Evolutionary conservation across 768 basidiomycete species (phyloP).

Genomic region (Daedalea quercina): DNA sequence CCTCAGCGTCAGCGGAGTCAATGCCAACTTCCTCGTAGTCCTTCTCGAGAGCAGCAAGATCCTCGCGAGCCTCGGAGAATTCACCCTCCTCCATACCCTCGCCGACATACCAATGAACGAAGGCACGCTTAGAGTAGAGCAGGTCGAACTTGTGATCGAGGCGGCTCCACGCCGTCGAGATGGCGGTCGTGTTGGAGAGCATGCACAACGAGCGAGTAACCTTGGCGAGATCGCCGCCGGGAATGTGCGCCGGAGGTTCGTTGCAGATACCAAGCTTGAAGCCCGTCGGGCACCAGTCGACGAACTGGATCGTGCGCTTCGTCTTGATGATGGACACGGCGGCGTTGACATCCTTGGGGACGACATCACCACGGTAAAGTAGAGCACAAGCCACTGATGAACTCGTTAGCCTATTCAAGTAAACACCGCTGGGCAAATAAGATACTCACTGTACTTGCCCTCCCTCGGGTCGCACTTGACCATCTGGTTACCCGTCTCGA

Average conservation of each 20-base stretch:
- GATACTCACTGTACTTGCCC: constrained; percentile 62
- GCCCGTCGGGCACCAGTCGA: constrained; percentile 76
- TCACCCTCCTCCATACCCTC: constrained; percentile 90
- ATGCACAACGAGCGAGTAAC: constrained; percentile 73
- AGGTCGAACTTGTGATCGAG: constrained; percentile 78
- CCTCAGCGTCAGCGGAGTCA: constrained; percentile 44
- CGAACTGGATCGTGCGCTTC: constrained; percentile 73
- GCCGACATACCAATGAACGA: constrained; percentile 62
- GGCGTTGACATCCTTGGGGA: constrained; percentile 72
- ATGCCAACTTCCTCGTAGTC: constrained; percentile 85
- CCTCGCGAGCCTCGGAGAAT: constrained; percentile 98
- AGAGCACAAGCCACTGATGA: constrained; percentile 55
- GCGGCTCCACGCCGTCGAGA: constrained; percentile 69
- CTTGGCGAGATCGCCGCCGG: constrained; percentile 71
- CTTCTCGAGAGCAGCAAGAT: constrained; percentile 99
- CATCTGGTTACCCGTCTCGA: constrained; percentile 76
- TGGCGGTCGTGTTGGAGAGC: constrained; percentile 71
- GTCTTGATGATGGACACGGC: constrained; percentile 72
- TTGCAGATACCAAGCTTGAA: constrained; percentile 79
- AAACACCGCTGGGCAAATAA: neutral
- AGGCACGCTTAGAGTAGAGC: constrained; percentile 58
- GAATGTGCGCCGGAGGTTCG: constrained; percentile 68
- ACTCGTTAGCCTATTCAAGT: neutral
- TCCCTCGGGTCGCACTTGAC: constrained; percentile 74
- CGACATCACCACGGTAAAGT: constrained; percentile 72